Base-by-base conservation (phyloP, 345 rosid species). In the Conringia planisiliqua region DNA sequence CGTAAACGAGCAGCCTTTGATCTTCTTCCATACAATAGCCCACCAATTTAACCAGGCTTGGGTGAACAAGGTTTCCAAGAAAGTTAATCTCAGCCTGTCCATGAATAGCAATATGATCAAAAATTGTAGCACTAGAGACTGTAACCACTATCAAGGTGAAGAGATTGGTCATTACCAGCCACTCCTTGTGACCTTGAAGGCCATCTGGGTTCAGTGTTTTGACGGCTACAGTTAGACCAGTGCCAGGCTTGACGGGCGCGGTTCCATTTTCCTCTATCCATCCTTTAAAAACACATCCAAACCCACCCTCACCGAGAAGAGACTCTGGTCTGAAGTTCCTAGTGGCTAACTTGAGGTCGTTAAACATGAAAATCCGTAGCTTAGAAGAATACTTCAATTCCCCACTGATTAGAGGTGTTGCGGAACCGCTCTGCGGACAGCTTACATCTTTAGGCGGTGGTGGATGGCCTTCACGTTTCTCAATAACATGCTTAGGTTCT, bases 161-260 rank as follows among this genome's bases (percentile, higher is more conserved):
- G 39, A 43, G n/a, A 66, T 56, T 38, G 32, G 39, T 66, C 83
- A 60, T 20, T 84, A 92, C 98, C 81, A 90, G 88, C 98, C 98
- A 93, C 78, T 93, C 98, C 84, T 89, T 89, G 66, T 93, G 98
- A 81, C 98, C 98, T 86, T 93, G 98, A 74, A 93, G 90, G 72
- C 98, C 98, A 77, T 91, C 97, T 38, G 86, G 88, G 66, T 93
- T 93, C n/a, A 90, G 84, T 38, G 93, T 93, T 78, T 93, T 93
- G 38, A 91, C 91, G 0, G 98, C 98, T 74, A 93, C 98, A 3
- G 98, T 87, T 35, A 93, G 86, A 26, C 98, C 98, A 0, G 89
- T 85, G 26, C 97, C 98, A 40, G 96, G 97, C 84, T 91, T 93
- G 64, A 86, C 96, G 0, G 98, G 92, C 64, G 96, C 88, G 35